These are phyloP conservation scores for Metschnikowia picachoensis DNA, from an alignment of 805 yeast genomes.

Conservation along the genomic window DNA sequence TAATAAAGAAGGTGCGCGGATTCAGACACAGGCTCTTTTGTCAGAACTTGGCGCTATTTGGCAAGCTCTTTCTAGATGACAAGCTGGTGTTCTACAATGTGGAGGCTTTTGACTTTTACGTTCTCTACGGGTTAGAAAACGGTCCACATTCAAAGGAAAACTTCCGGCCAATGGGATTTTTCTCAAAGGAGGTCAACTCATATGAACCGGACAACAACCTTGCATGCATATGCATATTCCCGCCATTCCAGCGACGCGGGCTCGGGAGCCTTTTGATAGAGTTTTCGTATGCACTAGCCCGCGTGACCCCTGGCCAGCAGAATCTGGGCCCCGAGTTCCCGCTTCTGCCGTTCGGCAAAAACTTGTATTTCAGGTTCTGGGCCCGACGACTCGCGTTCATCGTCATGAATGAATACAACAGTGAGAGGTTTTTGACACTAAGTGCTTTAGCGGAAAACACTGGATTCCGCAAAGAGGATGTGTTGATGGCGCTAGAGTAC, in stretches of 20 bases:
- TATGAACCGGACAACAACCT: constrained; percentile 74
- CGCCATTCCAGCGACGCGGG: constrained; percentile 80
- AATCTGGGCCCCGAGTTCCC: constrained; percentile 93
- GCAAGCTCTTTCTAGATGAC: constrained; percentile 83
- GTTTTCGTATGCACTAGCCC: constrained; percentile 75
- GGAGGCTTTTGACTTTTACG: constrained; percentile 75
- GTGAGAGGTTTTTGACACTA: constrained; percentile 33
- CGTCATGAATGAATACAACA: constrained; percentile 14
- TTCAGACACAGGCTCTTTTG: constrained; percentile 61
- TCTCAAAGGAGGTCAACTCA: constrained; percentile 80
- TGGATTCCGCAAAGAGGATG: constrained; percentile 62
- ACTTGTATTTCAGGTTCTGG: constrained; percentile 78
- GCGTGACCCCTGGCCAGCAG: constrained; percentile 46
- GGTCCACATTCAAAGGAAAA: constrained; percentile 15
- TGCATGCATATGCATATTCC: constrained; percentile 88
- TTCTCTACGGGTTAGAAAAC: constrained; percentile 49
- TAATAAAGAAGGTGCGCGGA: constrained; percentile 69
- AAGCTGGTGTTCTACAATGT: constrained; percentile 82
- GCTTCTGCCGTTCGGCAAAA: constrained; percentile 73
- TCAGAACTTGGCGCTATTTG: constrained; percentile 79
- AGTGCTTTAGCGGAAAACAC: constrained; percentile 51
- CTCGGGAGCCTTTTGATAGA: constrained; percentile 79
- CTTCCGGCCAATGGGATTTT: constrained; percentile 64
- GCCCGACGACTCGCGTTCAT: constrained; percentile 35
- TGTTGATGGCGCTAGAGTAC: constrained; percentile 53